Conservation (phyloP, 352 stramenopile species). For the Peronospora farinosa region DNA sequence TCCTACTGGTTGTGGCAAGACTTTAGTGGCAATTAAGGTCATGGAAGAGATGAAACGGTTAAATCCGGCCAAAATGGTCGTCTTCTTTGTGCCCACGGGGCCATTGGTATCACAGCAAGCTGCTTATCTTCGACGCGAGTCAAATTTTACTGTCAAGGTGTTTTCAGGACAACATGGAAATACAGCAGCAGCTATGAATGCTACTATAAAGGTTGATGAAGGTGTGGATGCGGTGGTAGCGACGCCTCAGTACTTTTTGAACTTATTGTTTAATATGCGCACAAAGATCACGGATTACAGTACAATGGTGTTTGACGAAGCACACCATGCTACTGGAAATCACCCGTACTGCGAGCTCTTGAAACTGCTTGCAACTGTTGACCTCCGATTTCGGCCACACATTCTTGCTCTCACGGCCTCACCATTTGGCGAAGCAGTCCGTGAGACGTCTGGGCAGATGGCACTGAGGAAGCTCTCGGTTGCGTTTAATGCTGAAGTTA, state of each 20-base stretch:
- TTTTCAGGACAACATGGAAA: constrained; percentile 50
- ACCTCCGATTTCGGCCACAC: constrained; percentile 29
- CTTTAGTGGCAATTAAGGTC: constrained; percentile 65
- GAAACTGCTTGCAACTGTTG: constrained; percentile 30
- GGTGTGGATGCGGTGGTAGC: constrained; percentile 45
- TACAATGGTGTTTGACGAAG: constrained; percentile 76
- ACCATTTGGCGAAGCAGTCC: constrained; percentile 55
- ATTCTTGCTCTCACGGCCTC: constrained; percentile 67
- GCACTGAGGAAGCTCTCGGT: constrained; percentile 36
- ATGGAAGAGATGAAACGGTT: constrained; percentile 56
- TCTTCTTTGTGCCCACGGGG: constrained; percentile 67
- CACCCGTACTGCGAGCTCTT: constrained; percentile 62
- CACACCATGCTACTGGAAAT: constrained; percentile 59
- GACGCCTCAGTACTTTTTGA: constrained; percentile 67
- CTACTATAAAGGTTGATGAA: constrained; percentile 16
- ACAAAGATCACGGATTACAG: constrained; percentile 52
- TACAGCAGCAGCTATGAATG: constrained; percentile 5
- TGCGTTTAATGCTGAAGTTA: constrained; percentile 46
- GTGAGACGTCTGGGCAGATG: constrained; percentile 28
- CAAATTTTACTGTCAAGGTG: constrained; percentile 41
- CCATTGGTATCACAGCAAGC: constrained; percentile 76
- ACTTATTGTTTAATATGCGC: constrained; percentile 36
- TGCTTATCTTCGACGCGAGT: constrained; percentile 61
- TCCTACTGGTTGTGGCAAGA: constrained; percentile 74
- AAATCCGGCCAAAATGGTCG: constrained; percentile 47